Percentiles rank a stretch among this genome's conserved stretches.
Conservation (phyloP, 169 alveolate genomes). For the Eimeria falciformis region DNA sequence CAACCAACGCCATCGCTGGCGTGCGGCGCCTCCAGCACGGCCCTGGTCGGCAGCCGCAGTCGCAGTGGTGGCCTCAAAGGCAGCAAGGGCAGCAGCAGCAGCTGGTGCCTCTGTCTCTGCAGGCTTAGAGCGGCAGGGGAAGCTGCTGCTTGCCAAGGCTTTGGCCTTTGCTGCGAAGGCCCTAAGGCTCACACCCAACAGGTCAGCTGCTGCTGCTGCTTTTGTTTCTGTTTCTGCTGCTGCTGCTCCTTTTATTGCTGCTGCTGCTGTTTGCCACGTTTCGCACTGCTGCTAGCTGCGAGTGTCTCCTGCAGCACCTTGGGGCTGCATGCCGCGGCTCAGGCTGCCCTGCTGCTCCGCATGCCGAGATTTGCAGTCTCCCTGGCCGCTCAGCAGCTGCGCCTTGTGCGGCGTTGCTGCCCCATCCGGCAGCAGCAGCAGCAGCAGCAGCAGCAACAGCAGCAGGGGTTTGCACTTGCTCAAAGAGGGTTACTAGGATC, state of each 20-base stretch:
- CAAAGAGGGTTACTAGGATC: background rate
- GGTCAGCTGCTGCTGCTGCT: conserved; percentile 48
- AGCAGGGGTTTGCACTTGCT: background rate
- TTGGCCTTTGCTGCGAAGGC: conserved; percentile 21
- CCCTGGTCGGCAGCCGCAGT: conserved; percentile 6
- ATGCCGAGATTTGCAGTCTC: background rate
- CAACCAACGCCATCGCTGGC: background rate
- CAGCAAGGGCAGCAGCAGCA: conserved; percentile 36
- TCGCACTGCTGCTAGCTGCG: too few relatives aligned
- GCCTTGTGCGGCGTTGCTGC: background rate
- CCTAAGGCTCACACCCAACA: conserved; percentile 1
- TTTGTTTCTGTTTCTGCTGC: conserved; percentile 13
- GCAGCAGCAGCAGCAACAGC: conserved; percentile 21
- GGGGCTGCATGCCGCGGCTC: conserved; percentile 48
- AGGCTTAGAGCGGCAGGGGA: background rate
- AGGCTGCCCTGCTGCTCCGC: conserved; percentile 43
- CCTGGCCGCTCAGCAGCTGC: conserved; percentile 43
- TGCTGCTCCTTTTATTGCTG: conserved; percentile 12
- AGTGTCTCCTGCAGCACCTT: conserved; percentile 38
- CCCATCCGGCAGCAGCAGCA: conserved; percentile 15
- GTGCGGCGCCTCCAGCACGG: background rate
- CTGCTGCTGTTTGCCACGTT: too few relatives aligned
- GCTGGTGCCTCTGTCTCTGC: background rate
- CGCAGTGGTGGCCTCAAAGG: background rate
- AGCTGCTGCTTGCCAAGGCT: conserved; percentile 24